These are phyloP conservation scores for Ophiosphaerella herpotricha DNA, from an alignment of 2,329 filamentous ascomycete species.

Conservation along the genomic window DNA sequence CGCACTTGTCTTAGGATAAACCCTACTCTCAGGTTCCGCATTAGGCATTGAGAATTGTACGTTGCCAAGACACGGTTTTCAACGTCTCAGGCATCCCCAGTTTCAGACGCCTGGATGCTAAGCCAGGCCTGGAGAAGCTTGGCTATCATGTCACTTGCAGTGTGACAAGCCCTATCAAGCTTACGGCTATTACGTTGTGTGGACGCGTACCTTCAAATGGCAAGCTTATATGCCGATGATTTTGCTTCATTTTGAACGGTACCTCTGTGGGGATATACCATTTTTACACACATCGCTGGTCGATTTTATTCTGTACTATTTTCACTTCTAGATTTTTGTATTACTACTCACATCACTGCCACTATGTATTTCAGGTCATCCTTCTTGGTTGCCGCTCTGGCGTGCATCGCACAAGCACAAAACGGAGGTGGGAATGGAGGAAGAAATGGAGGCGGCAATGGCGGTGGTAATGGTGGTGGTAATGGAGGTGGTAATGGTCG, in stretches of 20 bases:
- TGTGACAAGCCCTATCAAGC: constrained; percentile 27
- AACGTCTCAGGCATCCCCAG: constrained; percentile 30
- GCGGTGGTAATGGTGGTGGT: background rate
- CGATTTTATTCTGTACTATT: constrained; percentile 5
- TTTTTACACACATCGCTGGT: constrained; percentile 4
- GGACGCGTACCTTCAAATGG: constrained; percentile 25
- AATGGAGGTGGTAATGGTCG: too few relatives aligned
- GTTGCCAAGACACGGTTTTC: constrained; percentile 26
- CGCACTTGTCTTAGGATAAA: background rate
- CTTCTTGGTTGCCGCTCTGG: constrained; percentile 27
- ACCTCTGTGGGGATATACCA: constrained; percentile 1
- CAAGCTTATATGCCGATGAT: constrained; percentile 20
- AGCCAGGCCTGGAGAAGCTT: constrained; percentile 17
- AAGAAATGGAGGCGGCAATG: too few relatives aligned
- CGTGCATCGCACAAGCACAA: constrained; percentile 37
- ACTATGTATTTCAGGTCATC: constrained; percentile 33
- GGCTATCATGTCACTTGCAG: constrained; percentile 15
- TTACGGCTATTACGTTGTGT: constrained; percentile 16
- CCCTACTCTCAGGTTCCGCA: constrained; percentile 7
- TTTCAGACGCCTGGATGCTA: constrained; percentile 33
- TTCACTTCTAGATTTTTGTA: background rate
- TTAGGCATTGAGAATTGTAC: constrained; percentile 19
- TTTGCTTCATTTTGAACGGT: constrained; percentile 2
- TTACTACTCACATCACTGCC: background rate
- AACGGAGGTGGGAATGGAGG: too few relatives aligned